Percentiles rank a stretch among this genome's conserved stretches.
phyloP scores from a whole-genome alignment of 2,329 filamentous ascomycete genomes.

The Aplosporella prunicola region DNA sequence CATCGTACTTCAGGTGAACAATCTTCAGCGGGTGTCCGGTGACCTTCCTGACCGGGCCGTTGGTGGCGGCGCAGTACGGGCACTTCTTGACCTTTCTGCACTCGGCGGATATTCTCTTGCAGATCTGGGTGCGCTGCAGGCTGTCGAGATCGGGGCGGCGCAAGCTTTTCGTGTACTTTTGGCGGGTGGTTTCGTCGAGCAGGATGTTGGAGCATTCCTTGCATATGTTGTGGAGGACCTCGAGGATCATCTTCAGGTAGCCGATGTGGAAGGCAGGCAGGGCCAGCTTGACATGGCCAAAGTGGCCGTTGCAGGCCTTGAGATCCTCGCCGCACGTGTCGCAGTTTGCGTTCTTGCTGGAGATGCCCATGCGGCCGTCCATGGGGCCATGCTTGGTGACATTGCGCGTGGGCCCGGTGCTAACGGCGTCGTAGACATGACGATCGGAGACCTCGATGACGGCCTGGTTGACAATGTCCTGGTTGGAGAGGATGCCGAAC shows the following conservation, averaged over 20 bases:
- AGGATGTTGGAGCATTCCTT: slow-evolving; percentile 81
- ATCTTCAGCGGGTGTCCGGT: slow-evolving; percentile 78
- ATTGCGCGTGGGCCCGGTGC: slow-evolving; percentile 45
- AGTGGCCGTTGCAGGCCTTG: slow-evolving; percentile 85
- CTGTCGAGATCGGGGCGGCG: slow-evolving; percentile 78
- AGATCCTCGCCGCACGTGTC: slow-evolving; percentile 74
- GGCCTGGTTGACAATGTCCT: slow-evolving; percentile 91
- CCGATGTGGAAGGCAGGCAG: slow-evolving; percentile 93
- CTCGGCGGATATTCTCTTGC: slow-evolving; percentile 80
- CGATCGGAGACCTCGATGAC: slow-evolving; percentile 92
- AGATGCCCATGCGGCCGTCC: slow-evolving; percentile 80
- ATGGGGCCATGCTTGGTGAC: slow-evolving; percentile 77
- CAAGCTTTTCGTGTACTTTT: slow-evolving; percentile 68
- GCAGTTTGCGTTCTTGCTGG: slow-evolving; percentile 71
- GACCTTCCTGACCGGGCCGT: slow-evolving; percentile 86
- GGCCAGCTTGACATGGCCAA: slow-evolving; percentile 83
- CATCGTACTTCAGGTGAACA: slow-evolving; percentile 82
- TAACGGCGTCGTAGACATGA: slow-evolving; percentile 82
- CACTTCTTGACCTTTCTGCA: slow-evolving; percentile 82
- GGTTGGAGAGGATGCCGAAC: slow-evolving; percentile 87
- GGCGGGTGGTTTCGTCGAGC: slow-evolving; percentile 69
- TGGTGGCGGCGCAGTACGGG: slow-evolving; percentile 68
- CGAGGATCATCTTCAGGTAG: slow-evolving; percentile 87
- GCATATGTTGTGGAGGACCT: slow-evolving; percentile 90
- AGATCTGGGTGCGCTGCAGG: slow-evolving; percentile 69